A percentile compares a stretch with the other conserved stretches of the same genome.
phyloP scores from a whole-genome alignment of 2,329 filamentous ascomycete genomes.

The Cercospora janseana region DNA sequence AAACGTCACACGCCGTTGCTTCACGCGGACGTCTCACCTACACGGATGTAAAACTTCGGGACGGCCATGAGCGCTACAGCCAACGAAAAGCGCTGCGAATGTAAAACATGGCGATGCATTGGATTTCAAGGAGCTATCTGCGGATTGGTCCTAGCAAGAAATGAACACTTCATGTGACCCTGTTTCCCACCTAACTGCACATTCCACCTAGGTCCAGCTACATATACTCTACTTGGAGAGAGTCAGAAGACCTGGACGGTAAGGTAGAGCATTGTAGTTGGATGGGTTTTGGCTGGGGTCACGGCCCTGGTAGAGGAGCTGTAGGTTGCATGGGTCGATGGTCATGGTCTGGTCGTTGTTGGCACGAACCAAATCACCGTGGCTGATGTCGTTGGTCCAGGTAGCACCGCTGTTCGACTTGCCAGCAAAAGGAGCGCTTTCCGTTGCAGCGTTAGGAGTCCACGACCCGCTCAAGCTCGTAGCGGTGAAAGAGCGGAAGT shows the following conservation, averaged over 20 bases:
- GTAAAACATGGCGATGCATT: too few species aligned
- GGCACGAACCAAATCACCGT: constrained; percentile 60
- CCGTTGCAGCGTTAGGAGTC: constrained; percentile 57
- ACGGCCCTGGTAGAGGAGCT: constrained; percentile 63
- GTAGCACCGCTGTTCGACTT: constrained; percentile 63
- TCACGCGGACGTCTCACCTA: too few species aligned
- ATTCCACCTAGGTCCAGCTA: not conserved
- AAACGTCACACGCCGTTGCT: too few species aligned
- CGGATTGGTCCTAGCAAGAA: too few species aligned
- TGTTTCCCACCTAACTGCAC: too few species aligned
- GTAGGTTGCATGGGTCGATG: constrained; percentile 62
- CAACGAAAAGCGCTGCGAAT: too few species aligned
- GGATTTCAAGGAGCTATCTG: too few species aligned
- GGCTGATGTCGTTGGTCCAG: constrained; percentile 67
- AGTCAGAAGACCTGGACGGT: constrained; percentile 57
- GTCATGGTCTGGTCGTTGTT: constrained; percentile 60
- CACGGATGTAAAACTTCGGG: too few species aligned
- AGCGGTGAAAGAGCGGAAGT: constrained; percentile 66
- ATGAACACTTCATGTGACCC: too few species aligned
- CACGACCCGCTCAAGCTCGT: constrained; percentile 56
- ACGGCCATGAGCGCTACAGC: too few species aligned
- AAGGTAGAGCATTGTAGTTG: constrained; percentile 55
- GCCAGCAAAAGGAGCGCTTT: constrained; percentile 63
- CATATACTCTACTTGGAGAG: constrained; percentile 29
- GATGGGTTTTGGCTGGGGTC: constrained; percentile 38